These are phyloP conservation scores for Vickermania spadyakhi DNA, from an alignment of 208 protist genomes.

Conservation along the genomic window DNA sequence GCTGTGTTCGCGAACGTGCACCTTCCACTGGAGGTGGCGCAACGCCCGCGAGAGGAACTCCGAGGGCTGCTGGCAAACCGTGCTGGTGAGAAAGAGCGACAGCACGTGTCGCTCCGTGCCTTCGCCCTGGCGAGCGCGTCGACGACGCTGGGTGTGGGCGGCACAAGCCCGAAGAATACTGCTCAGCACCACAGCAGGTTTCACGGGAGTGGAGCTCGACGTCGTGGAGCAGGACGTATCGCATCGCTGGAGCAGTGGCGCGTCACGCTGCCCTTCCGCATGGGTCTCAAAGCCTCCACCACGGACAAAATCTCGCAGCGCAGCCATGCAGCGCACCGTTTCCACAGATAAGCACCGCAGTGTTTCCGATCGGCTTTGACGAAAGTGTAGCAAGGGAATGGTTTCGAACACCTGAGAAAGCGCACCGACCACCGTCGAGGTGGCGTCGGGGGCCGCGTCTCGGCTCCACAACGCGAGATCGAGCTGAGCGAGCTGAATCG, in stretches of 20 bases:
- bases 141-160: conserved; percentile 35
- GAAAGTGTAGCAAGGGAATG: conserved; percentile 45
- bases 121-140: conserved; percentile 53
- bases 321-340: conserved; percentile 42
- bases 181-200: conserved; percentile 13
- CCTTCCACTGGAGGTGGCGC: conserved; percentile 55
- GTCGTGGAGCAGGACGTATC: too few species aligned
- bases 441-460: not conserved
- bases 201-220: not conserved
- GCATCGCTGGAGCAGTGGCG: not conserved
- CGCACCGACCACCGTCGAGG: not conserved
- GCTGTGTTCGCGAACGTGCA: conserved; percentile 9
- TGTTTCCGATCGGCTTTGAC: conserved; percentile 70
- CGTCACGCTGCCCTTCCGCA: not conserved
- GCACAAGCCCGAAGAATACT: conserved; percentile 50
- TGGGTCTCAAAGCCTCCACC: not conserved
- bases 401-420: conserved; percentile 72
- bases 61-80: conserved; percentile 30
- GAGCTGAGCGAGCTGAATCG: conserved; percentile 70
- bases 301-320: conserved; percentile 12
- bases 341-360: conserved; percentile 48
- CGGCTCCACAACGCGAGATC: conserved; percentile 21
- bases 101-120: conserved; percentile 87
- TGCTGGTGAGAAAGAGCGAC: conserved; percentile 68
- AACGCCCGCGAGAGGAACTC: conserved; percentile 56